Evolutionary conservation across 108 stramenopile genomes (phyloP).

Genomic region (Cyclostephanos invisitatus): DNA sequence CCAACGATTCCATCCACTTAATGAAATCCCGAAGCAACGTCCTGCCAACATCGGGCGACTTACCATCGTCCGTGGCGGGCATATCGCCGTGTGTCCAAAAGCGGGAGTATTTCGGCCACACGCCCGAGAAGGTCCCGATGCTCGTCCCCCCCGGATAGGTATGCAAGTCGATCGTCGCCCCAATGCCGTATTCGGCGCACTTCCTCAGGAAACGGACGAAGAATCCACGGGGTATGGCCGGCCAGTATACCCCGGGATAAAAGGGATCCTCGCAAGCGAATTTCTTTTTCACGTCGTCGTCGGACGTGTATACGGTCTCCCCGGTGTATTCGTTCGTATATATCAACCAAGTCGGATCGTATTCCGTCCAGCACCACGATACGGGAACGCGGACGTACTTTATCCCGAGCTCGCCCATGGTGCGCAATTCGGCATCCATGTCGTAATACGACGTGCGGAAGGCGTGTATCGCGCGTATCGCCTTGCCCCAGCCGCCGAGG

Average conservation of each 20-base stretch:
- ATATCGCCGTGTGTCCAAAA: conserved; percentile 75
- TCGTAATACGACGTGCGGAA: conserved; percentile 64
- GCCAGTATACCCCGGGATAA: conserved; percentile 59
- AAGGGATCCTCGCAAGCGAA: conserved; percentile 76
- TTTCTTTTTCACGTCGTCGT: conserved; percentile 45
- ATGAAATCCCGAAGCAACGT: conserved; percentile 53
- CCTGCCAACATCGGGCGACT: conserved; percentile 53
- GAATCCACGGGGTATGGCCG: conserved; percentile 63
- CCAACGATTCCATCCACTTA: conserved; percentile 60
- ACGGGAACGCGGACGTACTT: conserved; percentile 64
- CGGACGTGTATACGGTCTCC: conserved; percentile 22
- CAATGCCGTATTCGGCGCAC: conserved; percentile 57
- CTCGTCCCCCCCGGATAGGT: conserved; percentile 80
- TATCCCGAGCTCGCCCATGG: conserved; percentile 57
- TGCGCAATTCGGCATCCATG: conserved; percentile 55
- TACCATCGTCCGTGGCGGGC: conserved; percentile 43
- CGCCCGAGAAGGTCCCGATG: conserved; percentile 75
- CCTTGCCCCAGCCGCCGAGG: conserved; percentile 43
- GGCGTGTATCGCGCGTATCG: conserved; percentile 61
- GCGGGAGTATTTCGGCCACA: conserved; percentile 65
- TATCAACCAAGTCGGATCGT: conserved; percentile 51
- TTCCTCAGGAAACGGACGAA: conserved; percentile 55
- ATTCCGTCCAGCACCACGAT: conserved; percentile 75
- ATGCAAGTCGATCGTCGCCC: conserved; percentile 61
- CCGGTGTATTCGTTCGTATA: conserved; percentile 19